These are phyloP conservation scores for Fusarium floridanum DNA, from an alignment of 2,329 filamentous ascomycete genomes.

Conservation along the genomic window DNA sequence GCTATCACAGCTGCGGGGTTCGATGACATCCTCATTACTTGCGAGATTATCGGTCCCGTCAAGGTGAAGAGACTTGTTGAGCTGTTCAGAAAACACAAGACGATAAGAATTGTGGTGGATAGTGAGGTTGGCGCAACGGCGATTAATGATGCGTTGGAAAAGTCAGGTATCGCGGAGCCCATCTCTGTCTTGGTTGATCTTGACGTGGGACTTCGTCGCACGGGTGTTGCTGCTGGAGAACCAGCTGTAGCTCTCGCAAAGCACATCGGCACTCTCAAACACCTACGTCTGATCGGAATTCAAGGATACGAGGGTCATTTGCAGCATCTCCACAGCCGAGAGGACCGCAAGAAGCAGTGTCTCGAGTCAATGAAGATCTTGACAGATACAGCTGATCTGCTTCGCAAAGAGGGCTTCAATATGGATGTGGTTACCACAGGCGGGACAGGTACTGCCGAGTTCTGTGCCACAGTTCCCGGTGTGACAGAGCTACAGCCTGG, in stretches of 20 bases:
- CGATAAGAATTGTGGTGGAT: constrained; percentile 31
- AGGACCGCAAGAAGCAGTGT: constrained; percentile 31
- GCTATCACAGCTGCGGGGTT: constrained; percentile 33
- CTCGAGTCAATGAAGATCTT: constrained; percentile 24
- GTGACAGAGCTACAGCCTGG: constrained; percentile 68
- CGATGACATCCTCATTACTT: constrained; percentile 37
- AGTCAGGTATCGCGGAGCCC: constrained; percentile 6
- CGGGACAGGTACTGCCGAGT: constrained; percentile 52
- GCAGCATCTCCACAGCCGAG: constrained; percentile 29
- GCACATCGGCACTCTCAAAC: constrained; percentile 7
- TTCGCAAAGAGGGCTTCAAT: constrained; percentile 9
- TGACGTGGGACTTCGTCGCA: constrained; percentile 33
- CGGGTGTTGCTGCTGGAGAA: neutral
- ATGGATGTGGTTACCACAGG: constrained; percentile 34
- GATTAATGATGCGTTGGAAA: constrained; percentile 18
- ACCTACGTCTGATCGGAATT: constrained; percentile 29
- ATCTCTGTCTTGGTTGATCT: constrained; percentile 30
- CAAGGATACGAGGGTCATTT: constrained; percentile 39
- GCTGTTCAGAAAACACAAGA: constrained; percentile 17
- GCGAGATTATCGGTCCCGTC: constrained; percentile 25
- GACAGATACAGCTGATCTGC: constrained; percentile 9
- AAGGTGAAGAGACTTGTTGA: constrained; percentile 31
- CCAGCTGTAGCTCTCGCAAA: constrained; percentile 12
- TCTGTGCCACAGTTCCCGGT: constrained; percentile 63
- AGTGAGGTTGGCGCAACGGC: constrained; percentile 18